Conservation (phyloP, 2,329 filamentous ascomycete genomes). For the Hymenoscyphus repandus region DNA sequence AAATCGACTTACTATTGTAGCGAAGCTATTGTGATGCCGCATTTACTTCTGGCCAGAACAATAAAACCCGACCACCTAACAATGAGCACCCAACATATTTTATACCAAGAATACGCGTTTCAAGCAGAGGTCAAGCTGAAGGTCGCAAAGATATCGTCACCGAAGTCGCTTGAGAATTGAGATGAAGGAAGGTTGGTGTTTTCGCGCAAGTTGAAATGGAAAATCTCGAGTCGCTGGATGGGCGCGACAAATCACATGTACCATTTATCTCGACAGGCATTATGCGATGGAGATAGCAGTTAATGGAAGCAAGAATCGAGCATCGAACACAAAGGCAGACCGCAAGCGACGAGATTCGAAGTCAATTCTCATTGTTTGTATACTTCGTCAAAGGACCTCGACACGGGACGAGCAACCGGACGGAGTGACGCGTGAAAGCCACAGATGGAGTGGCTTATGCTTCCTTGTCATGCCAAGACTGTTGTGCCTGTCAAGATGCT, state of each 20-base stretch:
- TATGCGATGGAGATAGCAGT: not conserved
- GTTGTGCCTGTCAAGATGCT: too few relatives aligned
- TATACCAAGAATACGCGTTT: constrained; percentile 9
- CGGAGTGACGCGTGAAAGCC: too few relatives aligned
- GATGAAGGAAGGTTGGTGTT: constrained; percentile 3
- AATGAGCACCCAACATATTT: not conserved
- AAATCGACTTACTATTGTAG: constrained; percentile 20
- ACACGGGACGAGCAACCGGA: too few relatives aligned
- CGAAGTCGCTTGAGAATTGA: constrained; percentile 4
- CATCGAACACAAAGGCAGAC: not conserved
- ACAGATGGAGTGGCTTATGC: too few relatives aligned
- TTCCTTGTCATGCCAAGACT: too few relatives aligned
- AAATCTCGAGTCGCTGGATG: constrained; percentile 15
- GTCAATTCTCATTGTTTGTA: not conserved
- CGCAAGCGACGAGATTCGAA: not conserved
- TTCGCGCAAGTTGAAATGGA: constrained; percentile 16
- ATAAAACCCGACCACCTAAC: constrained; percentile 7
- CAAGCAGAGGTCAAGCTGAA: constrained; percentile 4
- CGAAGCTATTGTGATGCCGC: constrained; percentile 14
- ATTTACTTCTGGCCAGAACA: constrained; percentile 5
- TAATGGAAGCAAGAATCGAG: not conserved
- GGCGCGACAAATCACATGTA: constrained; percentile 14
- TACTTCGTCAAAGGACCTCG: not conserved
- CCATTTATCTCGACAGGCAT: constrained; percentile 16
- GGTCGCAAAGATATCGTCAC: constrained; percentile 7